Evolutionary conservation across 1,284 basidiomycete genomes (phyloP).

Genomic region (Sporisorium sorghi): DNA sequence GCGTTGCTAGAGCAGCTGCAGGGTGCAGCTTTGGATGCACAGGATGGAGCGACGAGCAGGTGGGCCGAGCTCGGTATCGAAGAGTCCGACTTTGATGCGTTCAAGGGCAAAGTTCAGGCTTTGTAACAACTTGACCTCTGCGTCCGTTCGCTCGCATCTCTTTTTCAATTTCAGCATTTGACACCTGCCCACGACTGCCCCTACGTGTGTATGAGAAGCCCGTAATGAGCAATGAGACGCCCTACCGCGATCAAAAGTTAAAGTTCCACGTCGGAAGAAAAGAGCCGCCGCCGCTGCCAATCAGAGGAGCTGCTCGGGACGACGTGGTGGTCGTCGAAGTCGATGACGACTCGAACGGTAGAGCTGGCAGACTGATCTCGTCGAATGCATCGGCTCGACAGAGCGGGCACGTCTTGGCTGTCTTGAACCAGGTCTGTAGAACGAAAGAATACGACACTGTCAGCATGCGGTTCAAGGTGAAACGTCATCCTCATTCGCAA

Average conservation of each 20-base stretch:
- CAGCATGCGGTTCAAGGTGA: constrained; percentile 5
- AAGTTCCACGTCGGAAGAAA: constrained; percentile 11
- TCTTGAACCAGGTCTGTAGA: constrained; percentile 42
- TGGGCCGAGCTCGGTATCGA: constrained; percentile 31
- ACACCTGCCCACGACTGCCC: not conserved
- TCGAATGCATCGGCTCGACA: constrained; percentile 46
- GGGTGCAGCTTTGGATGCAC: constrained; percentile 10
- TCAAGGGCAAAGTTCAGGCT: constrained; percentile 10
- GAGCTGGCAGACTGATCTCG: constrained; percentile 19
- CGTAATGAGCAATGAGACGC: not conserved
- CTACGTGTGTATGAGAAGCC: not conserved
- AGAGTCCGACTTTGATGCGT: not conserved
- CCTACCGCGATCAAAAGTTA: constrained; percentile 3
- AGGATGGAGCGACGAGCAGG: constrained; percentile 2
- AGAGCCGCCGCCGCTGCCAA: not conserved
- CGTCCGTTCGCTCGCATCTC: not conserved
- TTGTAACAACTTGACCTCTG: constrained; percentile 4
- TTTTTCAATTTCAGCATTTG: not conserved
- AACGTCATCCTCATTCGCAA: too few species aligned
- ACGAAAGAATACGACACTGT: not conserved
- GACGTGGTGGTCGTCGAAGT: not conserved
- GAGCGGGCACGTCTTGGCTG: constrained; percentile 45
- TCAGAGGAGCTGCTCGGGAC: not conserved
- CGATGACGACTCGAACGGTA: constrained; percentile 25
- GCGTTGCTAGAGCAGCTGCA: constrained; percentile 18